These are phyloP conservation scores for Chlorella sp. DNA, from an alignment of 139 green algal species.

Conservation along the genomic window DNA sequence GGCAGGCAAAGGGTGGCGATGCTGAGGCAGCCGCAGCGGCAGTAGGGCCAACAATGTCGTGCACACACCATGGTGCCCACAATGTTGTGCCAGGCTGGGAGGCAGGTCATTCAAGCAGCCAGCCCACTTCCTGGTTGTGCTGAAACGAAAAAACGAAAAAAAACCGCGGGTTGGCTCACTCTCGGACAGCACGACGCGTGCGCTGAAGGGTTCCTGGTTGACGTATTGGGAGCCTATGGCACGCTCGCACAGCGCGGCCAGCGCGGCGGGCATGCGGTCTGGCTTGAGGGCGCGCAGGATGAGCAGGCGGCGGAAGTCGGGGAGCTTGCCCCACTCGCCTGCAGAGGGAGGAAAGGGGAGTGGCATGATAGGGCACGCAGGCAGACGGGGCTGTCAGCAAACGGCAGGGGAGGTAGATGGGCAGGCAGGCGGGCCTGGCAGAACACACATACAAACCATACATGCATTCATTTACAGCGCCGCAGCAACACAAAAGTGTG, in stretches of 20 bases:
- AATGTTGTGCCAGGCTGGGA: too few relatives aligned
- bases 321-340: constrained; percentile 90
- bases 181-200: constrained; percentile 73
- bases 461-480: too few relatives aligned
- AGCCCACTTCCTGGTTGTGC: too few relatives aligned
- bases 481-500: too few relatives aligned
- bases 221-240: constrained; percentile 76
- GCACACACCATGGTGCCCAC: too few relatives aligned
- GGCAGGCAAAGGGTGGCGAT: too few relatives aligned
- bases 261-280: constrained; percentile 86
- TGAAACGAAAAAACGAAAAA: too few relatives aligned
- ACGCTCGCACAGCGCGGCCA: constrained; percentile 80
- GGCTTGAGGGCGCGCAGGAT: constrained; percentile 85
- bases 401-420: background rate
- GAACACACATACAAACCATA: background rate
- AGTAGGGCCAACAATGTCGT: too few relatives aligned
- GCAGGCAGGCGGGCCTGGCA: too few relatives aligned
- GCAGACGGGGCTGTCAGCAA: background rate
- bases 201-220: constrained; percentile 75
- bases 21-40: too few relatives aligned
- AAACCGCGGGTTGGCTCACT: background rate
- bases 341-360: background rate
- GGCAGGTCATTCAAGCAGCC: too few relatives aligned
- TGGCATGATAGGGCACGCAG: background rate
- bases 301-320: constrained; percentile 85